phyloP scores from a whole-genome alignment of 371 early-diverging fungal species.

The Furculomyces boomerangus region DNA sequence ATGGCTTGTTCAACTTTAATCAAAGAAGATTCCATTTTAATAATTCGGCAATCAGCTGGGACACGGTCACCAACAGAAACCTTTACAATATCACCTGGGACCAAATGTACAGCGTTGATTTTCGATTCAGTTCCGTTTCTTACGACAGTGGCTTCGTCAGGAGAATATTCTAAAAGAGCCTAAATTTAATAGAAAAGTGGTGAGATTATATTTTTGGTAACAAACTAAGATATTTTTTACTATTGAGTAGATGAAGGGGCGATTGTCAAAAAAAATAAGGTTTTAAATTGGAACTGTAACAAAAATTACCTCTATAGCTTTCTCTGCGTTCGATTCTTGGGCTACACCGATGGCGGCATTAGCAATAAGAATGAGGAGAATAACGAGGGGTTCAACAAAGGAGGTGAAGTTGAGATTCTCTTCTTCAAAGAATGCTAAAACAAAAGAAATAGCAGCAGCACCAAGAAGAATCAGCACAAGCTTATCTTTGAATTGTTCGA shows the following conservation, averaged over 20 bases:
- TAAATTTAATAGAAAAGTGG: neutral
- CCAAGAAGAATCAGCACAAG: conserved; percentile 82
- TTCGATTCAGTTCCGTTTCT: conserved; percentile 48
- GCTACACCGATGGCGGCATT: conserved; percentile 94
- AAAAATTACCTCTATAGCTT: conserved; percentile 59
- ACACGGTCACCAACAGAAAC: conserved; percentile 86
- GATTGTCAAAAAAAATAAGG: too few species aligned
- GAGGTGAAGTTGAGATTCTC: conserved; percentile 43
- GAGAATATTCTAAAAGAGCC: conserved; percentile 84
- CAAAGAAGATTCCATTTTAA: conserved; percentile 53
- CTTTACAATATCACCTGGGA: conserved; percentile 92
- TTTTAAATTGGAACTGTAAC: too few species aligned
- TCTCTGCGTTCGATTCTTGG: conserved; percentile 91
- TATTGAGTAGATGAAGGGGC: too few species aligned
- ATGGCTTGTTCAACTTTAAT: conserved; percentile 89
- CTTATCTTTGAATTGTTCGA: conserved; percentile 95
- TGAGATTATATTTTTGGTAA: too few species aligned
- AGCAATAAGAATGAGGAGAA: conserved; percentile 87
- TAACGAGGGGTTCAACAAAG: conserved; percentile 93
- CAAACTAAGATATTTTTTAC: too few species aligned
- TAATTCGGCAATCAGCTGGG: conserved; percentile 84
- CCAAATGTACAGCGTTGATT: conserved; percentile 61
- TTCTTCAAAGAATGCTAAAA: conserved; percentile 78
- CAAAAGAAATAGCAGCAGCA: conserved; percentile 85
- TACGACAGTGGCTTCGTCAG: conserved; percentile 83